A percentile compares a stretch with the other conserved stretches of the same genome.
phyloP scores from a whole-genome alignment of 1,139 yeast species.

The Taphrina wiesneri region DNA sequence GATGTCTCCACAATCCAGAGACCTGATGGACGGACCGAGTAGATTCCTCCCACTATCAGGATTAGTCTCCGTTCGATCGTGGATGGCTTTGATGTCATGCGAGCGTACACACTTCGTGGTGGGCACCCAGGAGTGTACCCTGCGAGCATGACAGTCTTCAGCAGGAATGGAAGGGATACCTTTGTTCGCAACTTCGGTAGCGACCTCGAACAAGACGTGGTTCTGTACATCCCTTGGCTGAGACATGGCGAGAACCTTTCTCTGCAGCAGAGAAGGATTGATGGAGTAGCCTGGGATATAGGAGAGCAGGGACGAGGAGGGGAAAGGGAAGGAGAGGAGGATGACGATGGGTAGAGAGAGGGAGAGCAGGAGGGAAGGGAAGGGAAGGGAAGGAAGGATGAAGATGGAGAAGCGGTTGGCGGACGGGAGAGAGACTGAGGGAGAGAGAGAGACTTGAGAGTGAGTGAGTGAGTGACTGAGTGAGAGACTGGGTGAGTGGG shows the following conservation, averaged over 20 bases:
- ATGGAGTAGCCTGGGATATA: background rate
- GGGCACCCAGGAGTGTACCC: background rate
- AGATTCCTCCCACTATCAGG: slow-evolving; percentile 83
- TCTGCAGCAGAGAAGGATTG: background rate
- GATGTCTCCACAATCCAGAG: background rate
- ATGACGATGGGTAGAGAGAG: background rate
- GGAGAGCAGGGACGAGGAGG: background rate
- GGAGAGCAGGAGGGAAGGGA: background rate
- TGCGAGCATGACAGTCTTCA: background rate
- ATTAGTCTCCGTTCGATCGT: background rate
- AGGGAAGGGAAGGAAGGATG: background rate
- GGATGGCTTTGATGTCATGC: background rate
- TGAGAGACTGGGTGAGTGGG: too few relatives aligned
- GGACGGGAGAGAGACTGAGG: too few relatives aligned
- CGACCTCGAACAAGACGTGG: slow-evolving; percentile 87
- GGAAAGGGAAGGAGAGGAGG: background rate
- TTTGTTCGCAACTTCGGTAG: slow-evolving; percentile 96
- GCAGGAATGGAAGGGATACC: slow-evolving; percentile 34
- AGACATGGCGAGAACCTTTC: background rate
- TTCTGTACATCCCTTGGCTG: slow-evolving; percentile 53
- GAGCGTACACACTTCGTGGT: background rate
- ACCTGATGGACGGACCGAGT: slow-evolving; percentile 52
- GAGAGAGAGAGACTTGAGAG: too few relatives aligned
- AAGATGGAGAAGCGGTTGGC: background rate
- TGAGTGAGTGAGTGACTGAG: too few relatives aligned